Base-by-base conservation (phyloP, 108 stramenopile genomes). In the Skeletonema marinoi region DNA sequence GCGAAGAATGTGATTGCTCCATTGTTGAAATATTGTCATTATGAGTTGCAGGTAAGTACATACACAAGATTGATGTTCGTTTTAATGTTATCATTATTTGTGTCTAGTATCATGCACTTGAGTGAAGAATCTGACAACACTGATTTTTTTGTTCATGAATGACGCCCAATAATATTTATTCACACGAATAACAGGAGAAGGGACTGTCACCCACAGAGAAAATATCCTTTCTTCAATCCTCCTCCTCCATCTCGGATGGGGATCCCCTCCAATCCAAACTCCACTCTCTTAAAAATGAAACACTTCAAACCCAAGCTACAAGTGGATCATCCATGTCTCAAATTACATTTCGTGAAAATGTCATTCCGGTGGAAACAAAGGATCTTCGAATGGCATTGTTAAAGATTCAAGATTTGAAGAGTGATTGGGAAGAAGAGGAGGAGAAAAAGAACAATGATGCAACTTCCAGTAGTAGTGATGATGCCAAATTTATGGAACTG, bases 1-100 rank as follows among this genome's bases (percentile, higher is more conserved):
- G 93, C 89, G 38, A 81, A 92, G 71, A 86, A 89, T 70, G 82
- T 89, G 19, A 75, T 94, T 51, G 74, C 77, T 32, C 93, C 93
- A 0, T 69, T 94, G 41, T 84, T 92, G 68, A 82, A 90, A 39
- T 94, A 86, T 71, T 91, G 89, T 71, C 88, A 88, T 41, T 93
- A 91, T 76, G 90, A 91, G 73, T 71, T 88, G 48, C 81, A 87
- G 73, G 85, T 78, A 58, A 21, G 76, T 72, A 4, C 25, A 25
- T 25, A 25, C 25, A 25, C 1, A 2, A 50, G 11, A 14, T 50
- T 65, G 33, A 19, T 32, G 2, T 68, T 29, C 17, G 17, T 42
- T n/a, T n/a, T n/a, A n/a, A n/a, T n/a, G n/a, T n/a, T n/a, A n/a
- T n/a, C n/a, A n/a, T n/a, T n/a, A n/a, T n/a, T n/a, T n/a, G n/a